Evolutionary conservation across 257 asterid species (phyloP), one percentile per base, ranked within the genome.

Genomic region (Jacaranda copaia): DNA sequence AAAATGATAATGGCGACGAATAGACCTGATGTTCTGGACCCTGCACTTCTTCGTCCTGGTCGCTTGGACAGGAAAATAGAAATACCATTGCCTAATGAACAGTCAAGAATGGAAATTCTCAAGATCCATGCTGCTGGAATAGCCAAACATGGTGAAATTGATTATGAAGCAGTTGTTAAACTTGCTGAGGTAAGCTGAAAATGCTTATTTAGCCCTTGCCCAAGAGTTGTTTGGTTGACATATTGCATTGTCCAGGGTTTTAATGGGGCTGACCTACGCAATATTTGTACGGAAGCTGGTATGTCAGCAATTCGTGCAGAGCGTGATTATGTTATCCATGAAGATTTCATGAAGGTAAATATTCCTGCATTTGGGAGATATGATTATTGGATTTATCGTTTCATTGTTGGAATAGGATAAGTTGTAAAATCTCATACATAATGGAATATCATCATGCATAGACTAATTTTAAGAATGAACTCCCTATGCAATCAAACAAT

Each of bases 1-100:
- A 94, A 94, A 84, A 92, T 94, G 98, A 94, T 94, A 55, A 92
- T 94, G 99, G 99, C 99, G 5, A 92, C 99, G 68, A 92, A 94
- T 71, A 86, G 99, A 73, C 98, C 98, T 0, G 97, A 94, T 85
- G 99, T 94, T 51, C 87, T 94, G 79, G 99, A 94, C 78, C 98
- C 99, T 49, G 98, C 99, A 36, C 98, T 94, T 83, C 98, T 94
- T 82, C 93, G 98, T 45, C 99, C 98, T 10, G 99, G 99, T 71
- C 93, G 99, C 1, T 83, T 92, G 81, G 98, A 94, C 84, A 86
- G 99, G 86, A 94, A 94, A 82, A 95, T 95, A 60, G 98, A 95
- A 80, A 95, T 95, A 45, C 97, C 99, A 11, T 83, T 94, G 87
- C 99, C 99, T 56, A 92, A 92, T 79, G 99, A 92, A 79, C 99